Evolutionary conservation across 192 early-diverging fungal genomes (phyloP).

Genomic region (Coemansia brasiliensis): DNA sequence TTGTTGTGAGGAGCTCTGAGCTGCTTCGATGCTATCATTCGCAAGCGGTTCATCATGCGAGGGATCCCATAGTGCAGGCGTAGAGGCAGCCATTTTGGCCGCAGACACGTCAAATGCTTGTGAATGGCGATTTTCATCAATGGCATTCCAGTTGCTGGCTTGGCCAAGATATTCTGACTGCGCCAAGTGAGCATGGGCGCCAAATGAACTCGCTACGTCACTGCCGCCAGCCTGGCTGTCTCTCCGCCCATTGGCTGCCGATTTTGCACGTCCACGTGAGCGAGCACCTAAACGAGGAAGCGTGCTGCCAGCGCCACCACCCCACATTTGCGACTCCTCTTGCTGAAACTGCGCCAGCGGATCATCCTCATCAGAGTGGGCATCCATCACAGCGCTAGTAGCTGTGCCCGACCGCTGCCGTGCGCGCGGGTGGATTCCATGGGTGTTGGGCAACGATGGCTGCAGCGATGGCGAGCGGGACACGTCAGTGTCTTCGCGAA

Average conservation of each 20-base stretch:
- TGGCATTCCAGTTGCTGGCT: background rate
- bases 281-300: conserved; percentile 41
- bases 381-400: conserved; percentile 18
- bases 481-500: conserved; percentile 8
- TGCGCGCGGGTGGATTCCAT: conserved; percentile 7
- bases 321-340: conserved; percentile 53
- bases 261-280: conserved; percentile 7
- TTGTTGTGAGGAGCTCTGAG: background rate
- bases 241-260: background rate
- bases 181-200: conserved; percentile 19
- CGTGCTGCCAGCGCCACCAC: conserved; percentile 43
- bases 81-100: conserved; percentile 38
- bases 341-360: conserved; percentile 53
- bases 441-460: conserved; percentile 9
- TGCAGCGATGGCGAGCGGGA: conserved; percentile 7
- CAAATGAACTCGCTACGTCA: background rate
- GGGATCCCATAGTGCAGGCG: conserved; percentile 22
- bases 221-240: conserved; percentile 2
- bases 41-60: background rate
- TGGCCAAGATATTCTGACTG: conserved; percentile 47
- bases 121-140: background rate
- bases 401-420: conserved; percentile 41
- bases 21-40: background rate
- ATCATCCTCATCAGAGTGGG: conserved; percentile 22
- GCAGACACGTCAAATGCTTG: background rate